Conservation (phyloP, 2,329 filamentous ascomycete genomes). For the Trematosphaeria pertusa region DNA sequence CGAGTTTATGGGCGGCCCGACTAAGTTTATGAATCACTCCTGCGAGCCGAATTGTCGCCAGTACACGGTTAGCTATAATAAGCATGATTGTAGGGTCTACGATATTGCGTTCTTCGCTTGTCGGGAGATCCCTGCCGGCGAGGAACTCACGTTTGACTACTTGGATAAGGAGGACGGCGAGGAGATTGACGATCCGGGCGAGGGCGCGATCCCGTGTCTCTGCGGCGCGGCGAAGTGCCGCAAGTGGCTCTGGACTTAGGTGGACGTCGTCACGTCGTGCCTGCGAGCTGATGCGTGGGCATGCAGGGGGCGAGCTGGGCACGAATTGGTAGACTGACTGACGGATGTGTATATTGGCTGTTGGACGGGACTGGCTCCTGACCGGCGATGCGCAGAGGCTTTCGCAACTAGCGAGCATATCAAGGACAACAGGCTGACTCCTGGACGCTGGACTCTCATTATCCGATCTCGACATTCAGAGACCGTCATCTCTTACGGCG, state of each 20-base stretch:
- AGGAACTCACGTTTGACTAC: conserved; percentile 83
- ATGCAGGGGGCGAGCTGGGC: no score
- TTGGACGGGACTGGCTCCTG: no score
- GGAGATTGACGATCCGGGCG: conserved; percentile 55
- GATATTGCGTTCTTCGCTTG: conserved; percentile 79
- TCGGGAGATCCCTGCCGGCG: conserved; percentile 67
- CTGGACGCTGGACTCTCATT: no score
- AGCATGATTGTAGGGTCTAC: conserved; percentile 75
- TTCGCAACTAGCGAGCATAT: no score
- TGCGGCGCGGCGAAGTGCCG: conserved; percentile 73
- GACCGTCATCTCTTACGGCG: no score
- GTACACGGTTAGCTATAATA: conserved; percentile 79
- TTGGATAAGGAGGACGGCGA: conserved; percentile 66
- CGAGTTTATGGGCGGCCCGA: conserved; percentile 78
- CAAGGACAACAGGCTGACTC: no score
- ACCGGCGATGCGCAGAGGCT: no score
- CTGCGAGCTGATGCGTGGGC: no score
- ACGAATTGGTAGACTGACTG: no score
- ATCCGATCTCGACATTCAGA: no score
- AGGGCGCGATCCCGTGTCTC: conserved; percentile 53
- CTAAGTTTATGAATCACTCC: conserved; percentile 83
- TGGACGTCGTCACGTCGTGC: no score
- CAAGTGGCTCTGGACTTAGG: conserved; percentile 70
- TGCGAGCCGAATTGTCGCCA: conserved; percentile 81
- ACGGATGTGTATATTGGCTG: no score